phyloP scores from a whole-genome alignment of 352 stramenopile genomes.

The Aphanomyces euteiches region DNA sequence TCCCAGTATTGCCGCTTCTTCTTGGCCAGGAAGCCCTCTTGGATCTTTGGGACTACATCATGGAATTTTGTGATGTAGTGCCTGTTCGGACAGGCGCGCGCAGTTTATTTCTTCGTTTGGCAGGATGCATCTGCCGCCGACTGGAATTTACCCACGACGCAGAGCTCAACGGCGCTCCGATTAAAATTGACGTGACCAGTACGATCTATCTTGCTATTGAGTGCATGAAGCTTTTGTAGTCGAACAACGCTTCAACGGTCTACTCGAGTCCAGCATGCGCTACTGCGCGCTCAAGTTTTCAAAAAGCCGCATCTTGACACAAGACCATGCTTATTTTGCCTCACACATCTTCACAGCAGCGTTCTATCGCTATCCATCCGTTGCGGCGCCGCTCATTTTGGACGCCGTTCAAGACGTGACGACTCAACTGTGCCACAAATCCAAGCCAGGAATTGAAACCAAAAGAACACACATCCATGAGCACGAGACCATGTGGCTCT shows the following conservation, averaged over 20 bases:
- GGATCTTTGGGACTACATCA: conserved; percentile 73
- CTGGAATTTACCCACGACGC: conserved; percentile 75
- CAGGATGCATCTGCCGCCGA: conserved; percentile 66
- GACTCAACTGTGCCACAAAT: conserved; percentile 45
- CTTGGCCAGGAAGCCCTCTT: conserved; percentile 67
- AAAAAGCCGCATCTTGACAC: conserved; percentile 57
- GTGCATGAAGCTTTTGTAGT: conserved; percentile 36
- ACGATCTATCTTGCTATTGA: background rate
- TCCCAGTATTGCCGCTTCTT: conserved; percentile 48
- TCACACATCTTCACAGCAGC: conserved; percentile 63
- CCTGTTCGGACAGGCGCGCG: conserved; percentile 66
- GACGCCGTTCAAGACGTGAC: conserved; percentile 55
- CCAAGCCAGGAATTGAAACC: conserved; percentile 14
- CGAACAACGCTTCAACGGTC: conserved; percentile 51
- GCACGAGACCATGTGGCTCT: conserved; percentile 21
- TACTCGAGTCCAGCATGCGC: conserved; percentile 55
- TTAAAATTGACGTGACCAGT: conserved; percentile 49
- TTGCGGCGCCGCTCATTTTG: conserved; percentile 43
- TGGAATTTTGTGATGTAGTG: conserved; percentile 79
- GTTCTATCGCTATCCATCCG: conserved; percentile 65
- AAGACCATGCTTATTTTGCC: conserved; percentile 71
- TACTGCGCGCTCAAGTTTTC: conserved; percentile 61
- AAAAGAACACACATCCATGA: conserved; percentile 22
- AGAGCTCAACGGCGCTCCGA: conserved; percentile 48
- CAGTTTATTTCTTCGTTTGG: conserved; percentile 63